These are phyloP conservation scores for Leucaena leucocephala DNA, from an alignment of 306 rosid species.

Conservation along the genomic window DNA sequence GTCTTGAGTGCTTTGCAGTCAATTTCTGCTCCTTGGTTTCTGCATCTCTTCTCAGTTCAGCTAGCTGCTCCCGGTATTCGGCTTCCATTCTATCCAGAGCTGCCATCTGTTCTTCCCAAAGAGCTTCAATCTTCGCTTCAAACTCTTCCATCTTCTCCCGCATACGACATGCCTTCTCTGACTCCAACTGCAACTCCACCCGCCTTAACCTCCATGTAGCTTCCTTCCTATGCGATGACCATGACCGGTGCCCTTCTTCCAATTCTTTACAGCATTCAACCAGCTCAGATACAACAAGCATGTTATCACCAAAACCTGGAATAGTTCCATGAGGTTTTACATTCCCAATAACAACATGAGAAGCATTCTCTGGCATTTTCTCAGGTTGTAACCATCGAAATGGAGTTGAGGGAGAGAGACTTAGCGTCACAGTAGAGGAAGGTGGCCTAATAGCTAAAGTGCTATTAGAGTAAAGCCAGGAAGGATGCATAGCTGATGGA, in stretches of 20 bases:
- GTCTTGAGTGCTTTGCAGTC: slow-evolving; percentile 75
- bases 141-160: slow-evolving; percentile 83
- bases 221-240: slow-evolving; percentile 86
- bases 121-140: slow-evolving; percentile 79
- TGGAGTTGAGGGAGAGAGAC: slow-evolving; percentile 77
- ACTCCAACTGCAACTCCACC: slow-evolving; percentile 88
- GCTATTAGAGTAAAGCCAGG: slow-evolving; percentile 76
- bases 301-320: slow-evolving; percentile 56
- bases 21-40: slow-evolving; percentile 86
- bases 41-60: slow-evolving; percentile 80
- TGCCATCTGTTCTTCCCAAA: slow-evolving; percentile 73
- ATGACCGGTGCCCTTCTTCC: slow-evolving; percentile 85
- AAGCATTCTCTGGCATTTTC: slow-evolving; percentile 58
- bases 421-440: slow-evolving; percentile 83
- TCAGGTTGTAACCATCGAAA: slow-evolving; percentile 77
- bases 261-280: slow-evolving; percentile 80
- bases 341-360: slow-evolving; percentile 56
- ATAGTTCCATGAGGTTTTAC: slow-evolving; percentile 56
- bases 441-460: slow-evolving; percentile 57
- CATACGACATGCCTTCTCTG: slow-evolving; percentile 77
- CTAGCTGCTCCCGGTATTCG: slow-evolving; percentile 77
- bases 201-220: slow-evolving; percentile 80
- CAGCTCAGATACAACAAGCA: slow-evolving; percentile 65
- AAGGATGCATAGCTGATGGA: slow-evolving; percentile 65
- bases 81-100: slow-evolving; percentile 82